phyloP scores from a whole-genome alignment of 257 asterid genomes.

The Galeopsis tetrahit region DNA sequence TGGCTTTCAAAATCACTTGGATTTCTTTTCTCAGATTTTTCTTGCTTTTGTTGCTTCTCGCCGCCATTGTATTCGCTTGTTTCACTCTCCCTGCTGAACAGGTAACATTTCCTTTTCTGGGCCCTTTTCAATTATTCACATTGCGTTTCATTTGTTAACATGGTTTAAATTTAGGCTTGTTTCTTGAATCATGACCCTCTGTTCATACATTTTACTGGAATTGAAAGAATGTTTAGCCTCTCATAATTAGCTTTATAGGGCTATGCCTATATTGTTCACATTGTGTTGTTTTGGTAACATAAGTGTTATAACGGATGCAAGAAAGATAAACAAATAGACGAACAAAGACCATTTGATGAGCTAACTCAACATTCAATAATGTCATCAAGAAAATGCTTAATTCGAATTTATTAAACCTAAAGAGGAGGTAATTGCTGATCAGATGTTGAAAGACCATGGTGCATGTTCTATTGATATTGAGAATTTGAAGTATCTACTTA shows the following conservation, averaged over 20 bases:
- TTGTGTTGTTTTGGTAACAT: neutral
- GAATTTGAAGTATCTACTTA: constrained; percentile 9
- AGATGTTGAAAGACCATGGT: neutral
- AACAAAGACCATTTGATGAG: neutral
- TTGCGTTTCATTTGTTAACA: constrained; percentile 16
- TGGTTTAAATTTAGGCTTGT: neutral
- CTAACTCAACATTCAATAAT: neutral
- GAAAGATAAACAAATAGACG: too few species aligned
- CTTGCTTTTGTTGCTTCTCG: constrained; percentile 58
- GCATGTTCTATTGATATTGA: neutral
- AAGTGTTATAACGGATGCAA: too few species aligned
- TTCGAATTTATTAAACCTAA: neutral
- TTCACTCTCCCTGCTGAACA: constrained; percentile 84
- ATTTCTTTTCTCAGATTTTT: constrained; percentile 52
- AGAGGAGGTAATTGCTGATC: constrained; percentile 6
- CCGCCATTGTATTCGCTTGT: constrained; percentile 70
- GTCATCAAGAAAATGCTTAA: constrained; percentile 11
- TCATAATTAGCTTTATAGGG: neutral
- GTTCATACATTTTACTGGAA: neutral
- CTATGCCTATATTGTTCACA: neutral
- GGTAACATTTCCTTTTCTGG: constrained; percentile 40
- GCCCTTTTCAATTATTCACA: constrained; percentile 5
- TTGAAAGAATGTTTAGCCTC: neutral
- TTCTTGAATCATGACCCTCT: too few species aligned
- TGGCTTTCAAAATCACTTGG: constrained; percentile 68